Evolutionary conservation across 371 early-diverging fungal species (phyloP).

Genomic region (Rhizopus arrhizus): DNA sequence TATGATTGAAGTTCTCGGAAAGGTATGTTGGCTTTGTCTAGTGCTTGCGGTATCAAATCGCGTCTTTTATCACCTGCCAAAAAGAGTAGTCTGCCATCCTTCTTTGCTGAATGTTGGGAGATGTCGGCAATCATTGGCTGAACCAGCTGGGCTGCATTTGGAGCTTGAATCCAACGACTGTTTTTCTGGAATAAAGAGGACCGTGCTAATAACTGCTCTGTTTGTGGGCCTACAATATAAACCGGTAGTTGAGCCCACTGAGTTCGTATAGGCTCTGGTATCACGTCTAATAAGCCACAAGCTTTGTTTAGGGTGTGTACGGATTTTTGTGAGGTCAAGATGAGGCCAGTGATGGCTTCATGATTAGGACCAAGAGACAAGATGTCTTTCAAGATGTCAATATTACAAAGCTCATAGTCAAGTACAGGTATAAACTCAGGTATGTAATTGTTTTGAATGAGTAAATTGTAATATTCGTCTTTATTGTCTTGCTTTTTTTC

Average conservation of each 20-base stretch:
- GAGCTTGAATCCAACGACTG: constrained; percentile 30
- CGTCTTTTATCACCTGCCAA: constrained; percentile 63
- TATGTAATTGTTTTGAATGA: constrained; percentile 15
- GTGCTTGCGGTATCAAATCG: constrained; percentile 42
- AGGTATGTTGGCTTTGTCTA: constrained; percentile 29
- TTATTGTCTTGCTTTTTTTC: constrained; percentile 10
- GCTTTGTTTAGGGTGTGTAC: constrained; percentile 35
- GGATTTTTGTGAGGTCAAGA: constrained; percentile 49
- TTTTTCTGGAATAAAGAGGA: constrained; percentile 28
- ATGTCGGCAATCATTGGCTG: constrained; percentile 25
- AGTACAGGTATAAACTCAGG: constrained; percentile 45
- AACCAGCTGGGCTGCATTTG: constrained; percentile 48
- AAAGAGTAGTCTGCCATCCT: constrained; percentile 36
- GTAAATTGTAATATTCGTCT: constrained; percentile 28
- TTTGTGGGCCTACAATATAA: constrained; percentile 57
- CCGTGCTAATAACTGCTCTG: constrained; percentile 34
- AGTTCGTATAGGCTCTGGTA: background rate
- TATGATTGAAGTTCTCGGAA: constrained; percentile 48
- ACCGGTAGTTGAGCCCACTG: constrained; percentile 34
- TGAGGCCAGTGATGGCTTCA: constrained; percentile 21
- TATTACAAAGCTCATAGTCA: constrained; percentile 27
- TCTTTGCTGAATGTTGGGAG: background rate
- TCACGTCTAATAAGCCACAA: background rate
- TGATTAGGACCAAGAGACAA: constrained; percentile 24
- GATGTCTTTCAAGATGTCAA: constrained; percentile 17